These are phyloP conservation scores for Plasmopara muralis DNA, from an alignment of 352 stramenopile genomes.

Conservation along the genomic window DNA sequence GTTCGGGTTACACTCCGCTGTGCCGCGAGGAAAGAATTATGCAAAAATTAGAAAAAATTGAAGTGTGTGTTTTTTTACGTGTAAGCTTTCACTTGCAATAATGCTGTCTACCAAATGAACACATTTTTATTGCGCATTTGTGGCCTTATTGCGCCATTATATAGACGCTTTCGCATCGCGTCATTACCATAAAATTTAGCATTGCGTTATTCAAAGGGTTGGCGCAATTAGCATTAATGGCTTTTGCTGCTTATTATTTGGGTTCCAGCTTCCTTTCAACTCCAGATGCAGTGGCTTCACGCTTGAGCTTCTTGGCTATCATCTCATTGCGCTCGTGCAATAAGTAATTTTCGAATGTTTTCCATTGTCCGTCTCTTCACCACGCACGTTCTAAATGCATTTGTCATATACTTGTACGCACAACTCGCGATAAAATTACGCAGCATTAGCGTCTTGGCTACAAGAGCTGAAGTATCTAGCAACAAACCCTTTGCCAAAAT, in stretches of 20 bases:
- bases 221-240: slow-evolving; percentile 6
- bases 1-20: slow-evolving; percentile 46
- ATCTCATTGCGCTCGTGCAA: slow-evolving; percentile 32
- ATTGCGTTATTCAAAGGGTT: slow-evolving; percentile 25
- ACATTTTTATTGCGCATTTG: not conserved
- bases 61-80: too few species aligned
- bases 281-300: slow-evolving; percentile 8
- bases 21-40: too few species aligned
- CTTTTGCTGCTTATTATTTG: slow-evolving; percentile 50
- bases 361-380: slow-evolving; percentile 38
- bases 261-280: slow-evolving; percentile 47
- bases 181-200: slow-evolving; percentile 12
- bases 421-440: slow-evolving; percentile 51
- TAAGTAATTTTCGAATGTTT: slow-evolving; percentile 40
- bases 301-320: slow-evolving; percentile 31
- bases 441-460: slow-evolving; percentile 68
- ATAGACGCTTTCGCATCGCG: slow-evolving; percentile 19
- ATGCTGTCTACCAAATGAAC: not conserved
- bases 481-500: slow-evolving; percentile 90
- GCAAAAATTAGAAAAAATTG: too few species aligned
- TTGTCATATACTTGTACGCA: slow-evolving; percentile 78
- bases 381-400: slow-evolving; percentile 74
- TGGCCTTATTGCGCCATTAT: too few species aligned
- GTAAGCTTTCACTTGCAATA: not conserved
- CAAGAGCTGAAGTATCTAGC: slow-evolving; percentile 56